phyloP scores from a whole-genome alignment of 768 basidiomycete species.

The Leucocoprinus leucothites region DNA sequence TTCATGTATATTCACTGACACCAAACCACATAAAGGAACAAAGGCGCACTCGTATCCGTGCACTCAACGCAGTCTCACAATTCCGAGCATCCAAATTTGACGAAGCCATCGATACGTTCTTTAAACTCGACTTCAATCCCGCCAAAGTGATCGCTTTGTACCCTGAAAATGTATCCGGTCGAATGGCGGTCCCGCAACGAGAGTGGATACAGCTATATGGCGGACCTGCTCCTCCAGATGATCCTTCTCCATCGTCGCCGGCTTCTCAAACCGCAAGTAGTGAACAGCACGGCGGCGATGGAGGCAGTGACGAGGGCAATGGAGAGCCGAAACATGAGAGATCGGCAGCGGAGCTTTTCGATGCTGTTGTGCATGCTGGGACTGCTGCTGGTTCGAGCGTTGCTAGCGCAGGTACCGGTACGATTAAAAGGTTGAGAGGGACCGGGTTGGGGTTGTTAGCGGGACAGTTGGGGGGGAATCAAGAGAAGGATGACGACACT shows the following conservation, averaged over 20 bases:
- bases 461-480: conserved; percentile 28
- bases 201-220: conserved; percentile 84
- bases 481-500: conserved; percentile 60
- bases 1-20: conserved; percentile 3
- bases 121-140: conserved; percentile 87
- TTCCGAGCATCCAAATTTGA: conserved; percentile 71
- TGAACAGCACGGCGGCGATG: conserved; percentile 5
- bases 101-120: conserved; percentile 80
- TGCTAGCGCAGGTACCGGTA: neutral
- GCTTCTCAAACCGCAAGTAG: conserved; percentile 10
- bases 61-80: conserved; percentile 75
- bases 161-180: conserved; percentile 76
- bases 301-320: conserved; percentile 16
- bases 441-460: conserved; percentile 53
- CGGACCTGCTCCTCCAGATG: conserved; percentile 46
- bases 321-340: conserved; percentile 19
- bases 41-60: conserved; percentile 57
- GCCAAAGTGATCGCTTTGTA: conserved; percentile 92
- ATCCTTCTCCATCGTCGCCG: conserved; percentile 9
- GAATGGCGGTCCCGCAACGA: conserved; percentile 64
- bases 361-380: conserved; percentile 14
- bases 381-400: neutral
- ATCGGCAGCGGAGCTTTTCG: conserved; percentile 29
- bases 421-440: conserved; percentile 41
- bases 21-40: conserved; percentile 38